These are phyloP conservation scores for Eimeria necatrix DNA, from an alignment of 169 alveolate genomes.

Conservation along the genomic window DNA sequence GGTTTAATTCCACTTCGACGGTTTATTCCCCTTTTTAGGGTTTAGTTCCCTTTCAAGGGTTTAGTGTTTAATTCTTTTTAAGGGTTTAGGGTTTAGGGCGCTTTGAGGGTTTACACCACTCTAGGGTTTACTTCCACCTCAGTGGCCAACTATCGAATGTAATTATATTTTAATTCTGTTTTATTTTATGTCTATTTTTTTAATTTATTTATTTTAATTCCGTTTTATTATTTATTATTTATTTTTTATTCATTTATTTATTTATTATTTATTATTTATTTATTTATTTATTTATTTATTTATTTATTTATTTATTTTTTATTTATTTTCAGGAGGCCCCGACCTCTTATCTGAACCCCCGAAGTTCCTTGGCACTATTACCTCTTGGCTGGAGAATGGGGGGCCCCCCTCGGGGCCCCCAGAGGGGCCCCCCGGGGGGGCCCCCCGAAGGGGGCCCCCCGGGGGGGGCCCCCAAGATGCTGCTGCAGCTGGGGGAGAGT, in stretches of 20 bases:
- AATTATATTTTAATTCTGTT: neutral
- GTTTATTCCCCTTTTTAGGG: too few species aligned
- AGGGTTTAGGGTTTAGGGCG: too few species aligned
- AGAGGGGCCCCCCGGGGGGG: slow-evolving; percentile 9
- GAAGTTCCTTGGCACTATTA: neutral
- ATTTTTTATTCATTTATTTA: neutral
- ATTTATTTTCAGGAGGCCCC: slow-evolving; percentile 6
- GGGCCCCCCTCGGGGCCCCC: neutral
- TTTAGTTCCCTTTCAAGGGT: too few species aligned
- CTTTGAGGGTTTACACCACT: too few species aligned
- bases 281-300: neutral
- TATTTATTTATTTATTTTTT: neutral
- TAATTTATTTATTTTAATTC: neutral
- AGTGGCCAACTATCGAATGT: too few species aligned
- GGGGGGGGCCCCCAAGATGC: neutral
- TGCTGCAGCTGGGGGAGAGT: neutral
- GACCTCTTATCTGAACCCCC: slow-evolving; percentile 13
- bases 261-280: neutral
- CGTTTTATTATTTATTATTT: neutral
- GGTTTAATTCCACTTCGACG: too few species aligned
- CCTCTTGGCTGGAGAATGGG: neutral
- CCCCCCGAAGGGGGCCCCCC: neutral
- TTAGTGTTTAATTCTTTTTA: too few species aligned
- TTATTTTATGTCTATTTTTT: neutral
- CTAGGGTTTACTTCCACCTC: too few species aligned